Evolutionary conservation across 306 rosid species (phyloP).

Genomic region (Vigna mungo): DNA sequence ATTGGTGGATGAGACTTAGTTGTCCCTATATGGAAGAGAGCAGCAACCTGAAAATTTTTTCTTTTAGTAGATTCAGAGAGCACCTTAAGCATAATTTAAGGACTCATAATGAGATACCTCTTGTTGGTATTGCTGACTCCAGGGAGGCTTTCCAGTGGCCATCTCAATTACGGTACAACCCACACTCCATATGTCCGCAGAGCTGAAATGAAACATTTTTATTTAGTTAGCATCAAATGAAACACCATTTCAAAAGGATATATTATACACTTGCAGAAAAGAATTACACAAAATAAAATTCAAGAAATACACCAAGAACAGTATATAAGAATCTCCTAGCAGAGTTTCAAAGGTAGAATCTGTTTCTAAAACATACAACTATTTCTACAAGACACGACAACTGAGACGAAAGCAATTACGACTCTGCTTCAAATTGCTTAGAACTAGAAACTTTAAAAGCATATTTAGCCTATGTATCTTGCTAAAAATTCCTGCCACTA

Average conservation of each 20-base stretch:
- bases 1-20: slow-evolving; percentile 99
- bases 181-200: slow-evolving; percentile 99
- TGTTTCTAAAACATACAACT: not conserved
- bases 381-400: slow-evolving; percentile 10
- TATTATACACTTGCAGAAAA: not conserved
- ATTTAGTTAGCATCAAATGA: slow-evolving; percentile 38
- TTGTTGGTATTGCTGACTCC: slow-evolving; percentile 98
- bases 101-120: slow-evolving; percentile 64
- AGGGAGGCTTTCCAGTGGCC: slow-evolving; percentile 99
- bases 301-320: slow-evolving; percentile 19
- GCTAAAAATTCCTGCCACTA: slow-evolving; percentile 19
- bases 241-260: slow-evolving; percentile 11
- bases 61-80: slow-evolving; percentile 51
- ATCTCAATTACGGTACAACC: slow-evolving; percentile 99
- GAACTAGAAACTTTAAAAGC: slow-evolving; percentile 25
- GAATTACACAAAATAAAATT: slow-evolving; percentile 3
- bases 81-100: slow-evolving; percentile 31
- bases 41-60: slow-evolving; percentile 83
- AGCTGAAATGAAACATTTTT: slow-evolving; percentile 57
- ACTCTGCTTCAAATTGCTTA: slow-evolving; percentile 33
- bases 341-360: slow-evolving; percentile 16
- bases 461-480: not conserved
- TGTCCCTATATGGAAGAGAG: slow-evolving; percentile 94
- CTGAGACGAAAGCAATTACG: not conserved
- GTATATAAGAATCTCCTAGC: slow-evolving; percentile 18